phyloP scores from a whole-genome alignment of 179 eudicot species.

The Patellifolia procumbens region DNA sequence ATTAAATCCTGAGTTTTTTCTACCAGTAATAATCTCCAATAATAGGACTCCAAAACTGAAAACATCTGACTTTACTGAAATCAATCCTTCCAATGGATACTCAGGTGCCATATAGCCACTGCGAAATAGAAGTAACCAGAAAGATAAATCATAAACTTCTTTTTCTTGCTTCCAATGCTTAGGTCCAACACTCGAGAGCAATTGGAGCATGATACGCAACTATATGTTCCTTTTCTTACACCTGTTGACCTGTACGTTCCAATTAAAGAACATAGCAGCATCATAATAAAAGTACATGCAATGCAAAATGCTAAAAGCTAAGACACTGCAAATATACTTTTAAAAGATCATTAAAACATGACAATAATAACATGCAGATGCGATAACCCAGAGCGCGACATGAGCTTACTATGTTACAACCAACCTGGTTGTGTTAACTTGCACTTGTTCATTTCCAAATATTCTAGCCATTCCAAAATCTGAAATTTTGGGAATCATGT shows the following conservation, averaged over 20 bases:
- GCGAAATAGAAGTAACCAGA: conserved; percentile 11
- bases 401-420: conserved; percentile 37
- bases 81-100: conserved; percentile 46
- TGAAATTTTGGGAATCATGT: conserved; percentile 51
- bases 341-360: too few relatives aligned
- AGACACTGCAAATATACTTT: too few relatives aligned
- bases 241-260: too few relatives aligned
- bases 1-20: conserved; percentile 42
- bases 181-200: too few relatives aligned
- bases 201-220: too few relatives aligned
- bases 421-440: conserved; percentile 44
- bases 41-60: conserved; percentile 52
- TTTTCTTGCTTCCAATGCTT: too few relatives aligned
- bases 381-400: background rate
- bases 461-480: conserved; percentile 57
- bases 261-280: too few relatives aligned
- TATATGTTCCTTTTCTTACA: too few relatives aligned
- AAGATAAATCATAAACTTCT: background rate
- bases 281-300: too few relatives aligned
- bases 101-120: conserved; percentile 58
- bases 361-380: too few relatives aligned
- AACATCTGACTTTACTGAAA: conserved; percentile 48
- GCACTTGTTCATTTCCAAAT: conserved; percentile 39
- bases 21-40: conserved; percentile 43
- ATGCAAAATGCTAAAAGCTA: too few relatives aligned